These are phyloP conservation scores for Dinochytrium kinnereticum DNA, from an alignment of 371 early-diverging fungal genomes.

Conservation along the genomic window DNA sequence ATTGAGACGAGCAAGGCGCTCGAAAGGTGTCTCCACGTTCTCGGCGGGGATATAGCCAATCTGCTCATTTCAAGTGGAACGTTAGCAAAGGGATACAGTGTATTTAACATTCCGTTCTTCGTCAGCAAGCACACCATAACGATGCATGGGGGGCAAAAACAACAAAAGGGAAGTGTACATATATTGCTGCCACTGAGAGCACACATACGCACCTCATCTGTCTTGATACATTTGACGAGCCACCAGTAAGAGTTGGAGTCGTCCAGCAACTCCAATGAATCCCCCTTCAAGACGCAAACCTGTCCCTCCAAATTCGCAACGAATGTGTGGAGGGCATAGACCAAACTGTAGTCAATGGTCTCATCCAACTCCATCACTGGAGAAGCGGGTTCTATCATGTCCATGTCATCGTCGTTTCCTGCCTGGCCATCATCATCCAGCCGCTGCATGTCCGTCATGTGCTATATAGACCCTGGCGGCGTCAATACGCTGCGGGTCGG, in stretches of 20 bases:
- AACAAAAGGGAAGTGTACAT: not conserved
- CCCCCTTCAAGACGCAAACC: conserved; percentile 86
- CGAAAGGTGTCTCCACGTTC: conserved; percentile 93
- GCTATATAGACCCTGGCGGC: too few species aligned
- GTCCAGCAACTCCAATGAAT: conserved; percentile 86
- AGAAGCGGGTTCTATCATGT: conserved; percentile 11
- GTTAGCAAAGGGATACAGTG: not conserved
- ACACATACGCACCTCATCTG: conserved; percentile 60
- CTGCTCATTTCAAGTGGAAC: conserved; percentile 12
- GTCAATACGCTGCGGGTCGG: too few species aligned
- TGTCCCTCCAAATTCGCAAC: conserved; percentile 94
- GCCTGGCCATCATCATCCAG: conserved; percentile 2
- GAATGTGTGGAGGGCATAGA: conserved; percentile 95
- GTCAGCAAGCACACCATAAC: too few species aligned
- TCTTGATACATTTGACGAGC: conserved; percentile 88
- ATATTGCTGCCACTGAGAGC: not conserved
- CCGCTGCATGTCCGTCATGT: not conserved
- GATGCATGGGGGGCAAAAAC: not conserved
- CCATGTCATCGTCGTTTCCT: conserved; percentile 12
- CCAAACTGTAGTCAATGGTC: conserved; percentile 52
- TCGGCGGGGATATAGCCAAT: conserved; percentile 97
- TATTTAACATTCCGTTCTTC: too few species aligned
- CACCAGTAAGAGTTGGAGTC: conserved; percentile 98
- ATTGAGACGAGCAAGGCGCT: conserved; percentile 88
- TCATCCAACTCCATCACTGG: conserved; percentile 42